phyloP scores from a whole-genome alignment of 257 asterid species.

The Solanum lycopersicoides region DNA sequence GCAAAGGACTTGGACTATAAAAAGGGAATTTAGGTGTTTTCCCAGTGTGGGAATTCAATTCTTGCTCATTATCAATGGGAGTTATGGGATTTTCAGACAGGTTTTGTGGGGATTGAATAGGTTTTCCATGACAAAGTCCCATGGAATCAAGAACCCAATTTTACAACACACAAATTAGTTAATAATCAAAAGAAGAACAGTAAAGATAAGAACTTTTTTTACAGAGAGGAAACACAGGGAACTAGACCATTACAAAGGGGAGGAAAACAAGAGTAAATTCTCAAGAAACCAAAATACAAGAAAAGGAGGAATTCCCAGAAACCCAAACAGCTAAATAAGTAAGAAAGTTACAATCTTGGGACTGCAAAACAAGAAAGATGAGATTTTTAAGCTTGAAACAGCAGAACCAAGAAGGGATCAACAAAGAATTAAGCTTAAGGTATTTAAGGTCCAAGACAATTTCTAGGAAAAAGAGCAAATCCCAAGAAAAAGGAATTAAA shows the following conservation, averaged over 20 bases:
- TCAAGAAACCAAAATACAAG: background rate
- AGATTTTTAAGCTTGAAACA: slow-evolving; percentile 22
- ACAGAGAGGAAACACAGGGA: background rate
- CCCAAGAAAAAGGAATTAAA: slow-evolving; percentile 23
- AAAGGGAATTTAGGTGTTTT: slow-evolving; percentile 88
- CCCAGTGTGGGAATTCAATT: slow-evolving; percentile 45
- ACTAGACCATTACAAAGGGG: slow-evolving; percentile 8
- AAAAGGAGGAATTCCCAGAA: background rate
- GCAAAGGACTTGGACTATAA: slow-evolving; percentile 89
- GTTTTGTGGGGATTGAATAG: slow-evolving; percentile 45
- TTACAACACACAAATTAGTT: background rate
- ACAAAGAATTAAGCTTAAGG: slow-evolving; percentile 10
- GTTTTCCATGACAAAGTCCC: slow-evolving; percentile 98
- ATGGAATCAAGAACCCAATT: slow-evolving; percentile 42
- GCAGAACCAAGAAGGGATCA: slow-evolving; percentile 24
- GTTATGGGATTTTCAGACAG: slow-evolving; percentile 38
- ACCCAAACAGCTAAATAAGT: background rate
- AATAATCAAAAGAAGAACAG: background rate
- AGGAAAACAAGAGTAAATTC: background rate
- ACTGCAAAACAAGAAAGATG: slow-evolving; percentile 7
- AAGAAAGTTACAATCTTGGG: slow-evolving; percentile 3
- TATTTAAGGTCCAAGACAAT: slow-evolving; percentile 8
- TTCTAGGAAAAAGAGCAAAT: slow-evolving; percentile 5
- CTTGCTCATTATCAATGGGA: slow-evolving; percentile 40
- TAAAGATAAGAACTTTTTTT: background rate